Evolutionary conservation across 192 early-diverging fungal species (phyloP).

Genomic region (Coemansia sp.): DNA sequence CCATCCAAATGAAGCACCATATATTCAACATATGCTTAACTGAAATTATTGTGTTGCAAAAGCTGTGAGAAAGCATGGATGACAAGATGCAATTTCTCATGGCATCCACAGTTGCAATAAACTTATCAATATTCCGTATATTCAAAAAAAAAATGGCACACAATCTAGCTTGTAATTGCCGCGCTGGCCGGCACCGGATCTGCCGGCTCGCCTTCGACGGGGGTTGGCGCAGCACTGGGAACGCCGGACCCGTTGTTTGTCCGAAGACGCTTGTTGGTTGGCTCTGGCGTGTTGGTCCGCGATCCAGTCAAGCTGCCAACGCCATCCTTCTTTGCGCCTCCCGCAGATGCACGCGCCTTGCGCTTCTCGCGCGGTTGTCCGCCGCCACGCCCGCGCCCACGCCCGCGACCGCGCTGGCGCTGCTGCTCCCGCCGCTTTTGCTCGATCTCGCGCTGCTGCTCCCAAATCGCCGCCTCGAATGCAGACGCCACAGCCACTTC

Average conservation of each 20-base stretch:
- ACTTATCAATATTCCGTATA: too few relatives aligned
- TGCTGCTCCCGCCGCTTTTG: slow-evolving; percentile 13
- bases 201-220: slow-evolving; percentile 13
- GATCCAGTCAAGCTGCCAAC: slow-evolving; percentile 25
- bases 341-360: slow-evolving; percentile 25
- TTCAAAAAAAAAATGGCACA: background rate
- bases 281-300: slow-evolving; percentile 35
- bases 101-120: too few relatives aligned
- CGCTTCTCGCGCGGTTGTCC: slow-evolving; percentile 36
- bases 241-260: slow-evolving; percentile 8
- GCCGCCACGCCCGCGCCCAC: slow-evolving; percentile 31
- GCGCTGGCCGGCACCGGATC: slow-evolving; percentile 6
- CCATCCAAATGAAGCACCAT: too few relatives aligned
- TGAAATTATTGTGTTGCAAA: too few relatives aligned
- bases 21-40: too few relatives aligned
- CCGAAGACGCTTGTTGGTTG: slow-evolving; percentile 21
- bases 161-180: slow-evolving; percentile 9
- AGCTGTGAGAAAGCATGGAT: too few relatives aligned
- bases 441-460: slow-evolving; percentile 25
- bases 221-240: slow-evolving; percentile 12
- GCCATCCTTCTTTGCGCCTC: slow-evolving; percentile 16
- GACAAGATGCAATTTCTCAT: too few relatives aligned
- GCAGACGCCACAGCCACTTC: slow-evolving; percentile 11
- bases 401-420: slow-evolving; percentile 23
- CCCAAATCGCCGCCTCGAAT: slow-evolving; percentile 27